Conservation (phyloP, 306 rosid genomes). For the Begonia peltatifolia region DNA sequence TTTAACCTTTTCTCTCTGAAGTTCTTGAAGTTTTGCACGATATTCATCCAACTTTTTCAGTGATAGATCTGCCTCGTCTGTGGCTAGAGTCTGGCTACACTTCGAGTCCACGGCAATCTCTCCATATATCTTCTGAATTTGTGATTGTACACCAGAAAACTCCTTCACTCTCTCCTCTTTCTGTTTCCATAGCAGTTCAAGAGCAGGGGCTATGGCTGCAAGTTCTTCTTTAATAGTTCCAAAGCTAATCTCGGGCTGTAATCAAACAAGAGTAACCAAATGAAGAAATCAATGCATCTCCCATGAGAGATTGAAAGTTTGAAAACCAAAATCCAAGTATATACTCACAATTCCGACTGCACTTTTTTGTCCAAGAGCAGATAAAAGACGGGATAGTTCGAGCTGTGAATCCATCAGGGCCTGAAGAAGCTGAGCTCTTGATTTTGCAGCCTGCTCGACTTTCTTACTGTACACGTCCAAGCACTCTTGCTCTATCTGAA, state of each 20-base stretch:
- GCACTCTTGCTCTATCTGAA: slow-evolving; percentile 94
- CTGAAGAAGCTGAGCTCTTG: slow-evolving; percentile 86
- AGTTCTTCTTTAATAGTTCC: slow-evolving; percentile 61
- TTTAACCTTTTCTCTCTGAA: slow-evolving; percentile 94
- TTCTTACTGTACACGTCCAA: slow-evolving; percentile 89
- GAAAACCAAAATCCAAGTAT: background rate
- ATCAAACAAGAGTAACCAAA: background rate
- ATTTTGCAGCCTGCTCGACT: slow-evolving; percentile 89
- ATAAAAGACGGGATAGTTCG: slow-evolving; percentile 68
- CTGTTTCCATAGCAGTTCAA: slow-evolving; percentile 76
- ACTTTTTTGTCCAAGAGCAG: slow-evolving; percentile 48
- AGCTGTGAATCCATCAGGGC: slow-evolving; percentile 65
- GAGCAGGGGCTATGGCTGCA: slow-evolving; percentile 84
- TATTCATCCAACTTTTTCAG: slow-evolving; percentile 76
- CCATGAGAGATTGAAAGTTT: background rate
- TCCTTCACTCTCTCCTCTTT: slow-evolving; percentile 86
- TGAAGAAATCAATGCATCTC: background rate
- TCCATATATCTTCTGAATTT: slow-evolving; percentile 83
- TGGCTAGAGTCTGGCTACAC: slow-evolving; percentile 33
- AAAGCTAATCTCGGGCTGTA: slow-evolving; percentile 36
- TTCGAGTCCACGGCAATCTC: slow-evolving; percentile 70
- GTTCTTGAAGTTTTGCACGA: slow-evolving; percentile 84
- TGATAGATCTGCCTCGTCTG: slow-evolving; percentile 80
- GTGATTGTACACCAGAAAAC: slow-evolving; percentile 76
- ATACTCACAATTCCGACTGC: slow-evolving; percentile 16